These are phyloP conservation scores for Chytriomyces sp. DNA, from an alignment of 192 early-diverging fungal genomes.

Conservation along the genomic window DNA sequence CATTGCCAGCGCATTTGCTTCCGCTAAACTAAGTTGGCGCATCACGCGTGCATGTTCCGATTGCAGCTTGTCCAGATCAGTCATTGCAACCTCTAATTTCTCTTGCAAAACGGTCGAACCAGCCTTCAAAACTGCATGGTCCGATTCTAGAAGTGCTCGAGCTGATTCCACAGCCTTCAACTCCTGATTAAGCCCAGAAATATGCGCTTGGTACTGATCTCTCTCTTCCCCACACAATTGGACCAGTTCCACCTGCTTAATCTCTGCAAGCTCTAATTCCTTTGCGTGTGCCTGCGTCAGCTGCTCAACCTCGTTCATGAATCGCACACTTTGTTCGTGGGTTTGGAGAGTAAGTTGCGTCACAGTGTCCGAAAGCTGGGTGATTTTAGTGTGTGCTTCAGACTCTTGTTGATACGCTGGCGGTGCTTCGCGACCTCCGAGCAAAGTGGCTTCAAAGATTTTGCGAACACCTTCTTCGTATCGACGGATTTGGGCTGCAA, in stretches of 20 bases:
- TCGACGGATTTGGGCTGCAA: neutral
- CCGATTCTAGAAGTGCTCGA: neutral
- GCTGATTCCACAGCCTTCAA: neutral
- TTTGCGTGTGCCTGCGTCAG: neutral
- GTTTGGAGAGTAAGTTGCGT: neutral
- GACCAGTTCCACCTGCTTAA: neutral
- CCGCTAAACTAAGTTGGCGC: neutral
- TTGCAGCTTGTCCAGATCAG: neutral
- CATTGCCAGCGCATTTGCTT: neutral
- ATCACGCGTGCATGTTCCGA: neutral
- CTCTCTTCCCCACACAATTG: neutral
- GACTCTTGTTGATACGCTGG: neutral
- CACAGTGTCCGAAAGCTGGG: neutral
- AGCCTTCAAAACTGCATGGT: neutral
- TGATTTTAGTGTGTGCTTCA: neutral
- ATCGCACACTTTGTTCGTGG: neutral
- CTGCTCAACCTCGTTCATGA: neutral
- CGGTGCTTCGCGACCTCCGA: neutral
- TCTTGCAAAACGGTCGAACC: neutral
- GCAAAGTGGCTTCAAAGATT: neutral
- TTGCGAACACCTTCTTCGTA: constrained; percentile 1
- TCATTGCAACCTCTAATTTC: neutral
- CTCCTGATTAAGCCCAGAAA: neutral
- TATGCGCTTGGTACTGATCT: neutral
- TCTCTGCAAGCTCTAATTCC: neutral